These are phyloP conservation scores for Boletus eberwhitei DNA, from an alignment of 768 basidiomycete species.

Conservation along the genomic window DNA sequence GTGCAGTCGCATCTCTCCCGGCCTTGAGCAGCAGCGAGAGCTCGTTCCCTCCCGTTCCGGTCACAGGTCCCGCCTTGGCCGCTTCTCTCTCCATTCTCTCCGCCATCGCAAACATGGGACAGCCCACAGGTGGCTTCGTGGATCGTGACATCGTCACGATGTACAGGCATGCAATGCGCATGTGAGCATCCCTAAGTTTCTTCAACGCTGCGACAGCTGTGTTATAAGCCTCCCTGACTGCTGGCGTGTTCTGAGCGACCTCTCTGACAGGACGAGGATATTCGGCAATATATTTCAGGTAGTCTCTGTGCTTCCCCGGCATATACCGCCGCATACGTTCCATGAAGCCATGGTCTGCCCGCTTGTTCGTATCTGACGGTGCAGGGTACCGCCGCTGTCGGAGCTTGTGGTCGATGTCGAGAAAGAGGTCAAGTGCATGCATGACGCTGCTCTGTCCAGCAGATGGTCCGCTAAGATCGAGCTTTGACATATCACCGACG, in stretches of 20 bases:
- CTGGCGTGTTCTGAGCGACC: slow-evolving; percentile 53
- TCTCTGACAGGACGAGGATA: slow-evolving; percentile 61
- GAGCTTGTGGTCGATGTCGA: slow-evolving; percentile 87
- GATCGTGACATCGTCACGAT: slow-evolving; percentile 81
- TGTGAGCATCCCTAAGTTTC: slow-evolving; percentile 80
- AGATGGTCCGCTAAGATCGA: slow-evolving; percentile 82
- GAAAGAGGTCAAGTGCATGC: slow-evolving; percentile 80
- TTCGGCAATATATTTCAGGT: slow-evolving; percentile 64
- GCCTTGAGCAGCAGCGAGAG: slow-evolving; percentile 81
- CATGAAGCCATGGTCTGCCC: slow-evolving; percentile 78
- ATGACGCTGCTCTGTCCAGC: slow-evolving; percentile 94
- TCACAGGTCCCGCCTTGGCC: slow-evolving; percentile 48
- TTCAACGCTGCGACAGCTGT: slow-evolving; percentile 75
- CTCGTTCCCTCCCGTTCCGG: slow-evolving; percentile 90
- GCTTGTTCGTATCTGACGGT: slow-evolving; percentile 63
- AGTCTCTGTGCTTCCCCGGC: slow-evolving; percentile 88
- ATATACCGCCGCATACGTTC: slow-evolving; percentile 92
- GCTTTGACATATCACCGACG: slow-evolving; percentile 50
- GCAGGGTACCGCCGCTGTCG: slow-evolving; percentile 63
- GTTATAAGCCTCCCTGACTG: slow-evolving; percentile 75
- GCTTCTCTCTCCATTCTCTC: slow-evolving; percentile 42
- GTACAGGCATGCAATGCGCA: slow-evolving; percentile 85
- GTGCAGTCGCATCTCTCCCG: slow-evolving; percentile 81
- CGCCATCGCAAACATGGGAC: slow-evolving; percentile 57
- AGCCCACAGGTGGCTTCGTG: slow-evolving; percentile 43